phyloP scores from a whole-genome alignment of 495 filamentous ascomycete species.

The Pseudevernia furfuracea region DNA sequence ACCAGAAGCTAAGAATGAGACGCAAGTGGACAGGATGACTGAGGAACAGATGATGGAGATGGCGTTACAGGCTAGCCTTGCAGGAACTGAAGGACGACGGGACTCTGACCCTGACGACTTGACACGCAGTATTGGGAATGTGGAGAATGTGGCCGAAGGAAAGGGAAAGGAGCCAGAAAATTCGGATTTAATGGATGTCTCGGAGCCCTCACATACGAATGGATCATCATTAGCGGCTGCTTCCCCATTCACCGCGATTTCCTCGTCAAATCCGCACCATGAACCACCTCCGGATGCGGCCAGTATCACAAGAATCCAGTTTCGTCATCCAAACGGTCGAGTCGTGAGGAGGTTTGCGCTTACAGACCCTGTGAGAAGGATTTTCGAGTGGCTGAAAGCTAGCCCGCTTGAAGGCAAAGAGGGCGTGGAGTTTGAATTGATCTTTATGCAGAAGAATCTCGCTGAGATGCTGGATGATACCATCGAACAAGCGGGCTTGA shows the following conservation, averaged over 20 bases:
- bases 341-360: slow-evolving; percentile 74
- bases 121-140: slow-evolving; percentile 53
- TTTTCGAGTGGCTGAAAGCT: slow-evolving; percentile 97
- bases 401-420: slow-evolving; percentile 65
- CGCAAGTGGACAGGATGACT: slow-evolving; percentile 79
- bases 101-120: slow-evolving; percentile 73
- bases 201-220: slow-evolving; percentile 26
- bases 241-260: slow-evolving; percentile 59
- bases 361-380: slow-evolving; percentile 68
- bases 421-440: slow-evolving; percentile 75
- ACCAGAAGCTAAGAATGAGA: slow-evolving; percentile 55
- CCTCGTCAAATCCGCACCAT: slow-evolving; percentile 59
- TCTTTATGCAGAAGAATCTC: slow-evolving; percentile 70
- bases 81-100: slow-evolving; percentile 32
- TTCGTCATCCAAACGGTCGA: slow-evolving; percentile 71
- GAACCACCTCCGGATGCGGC: slow-evolving; percentile 65
- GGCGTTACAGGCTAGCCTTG: slow-evolving; percentile 81
- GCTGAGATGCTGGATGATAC: slow-evolving; percentile 64
- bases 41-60: slow-evolving; percentile 95
- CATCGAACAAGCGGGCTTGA: slow-evolving; percentile 76
- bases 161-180: slow-evolving; percentile 50
- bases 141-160: slow-evolving; percentile 42
- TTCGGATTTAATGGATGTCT: slow-evolving; percentile 31
- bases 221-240: slow-evolving; percentile 20
- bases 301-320: slow-evolving; percentile 80